Base-by-base conservation (phyloP, 345 rosid genomes). In the Brassica nigra region DNA sequence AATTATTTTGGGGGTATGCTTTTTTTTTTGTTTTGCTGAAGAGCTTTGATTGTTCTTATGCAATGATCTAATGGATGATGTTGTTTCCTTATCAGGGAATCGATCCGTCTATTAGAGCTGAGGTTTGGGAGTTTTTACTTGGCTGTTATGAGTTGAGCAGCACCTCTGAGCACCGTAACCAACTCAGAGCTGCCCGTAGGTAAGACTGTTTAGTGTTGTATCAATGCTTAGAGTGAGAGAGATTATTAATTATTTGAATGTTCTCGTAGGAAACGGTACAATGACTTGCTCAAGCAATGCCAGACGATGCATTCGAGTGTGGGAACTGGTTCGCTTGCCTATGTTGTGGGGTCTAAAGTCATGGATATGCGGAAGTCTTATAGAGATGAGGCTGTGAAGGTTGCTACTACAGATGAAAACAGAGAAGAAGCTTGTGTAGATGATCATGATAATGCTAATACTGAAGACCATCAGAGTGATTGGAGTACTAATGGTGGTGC, bases 111-210 rank as follows among this genome's bases (percentile, higher is more conserved):
- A 88, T 94, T 75, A 86, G 98, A 78, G 84, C 96, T 81, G 94
- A 90, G 76, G 97, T 94, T 81, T 94, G 98, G 98, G 97, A 94
- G 81, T 94, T 94, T 88, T 80, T 94, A 37, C 97, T 94, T 77
- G 97, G 98, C 39, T 92, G 97, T 85, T 94, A 94, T 82, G 77
- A 85, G 61, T 78, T 88, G 82, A 86, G 87, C 70, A 92, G 94
- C 81, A 94, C 95, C 62, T 85, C 94, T 55, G 98, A 94, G 80
- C 66, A 87, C 73, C 85, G 98, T 52, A 80, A 78, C 82, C 89
- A 86, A 81, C 90, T 91, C 79, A 90, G 97, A 81, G 79, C 77
- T 66, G 91, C 93, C 4, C 78, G 98, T 71, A 94, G 97, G 98
- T 91, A 42, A 63, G 80, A 58, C 27, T 58, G 7, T 47, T 29